Evolutionary conservation across 495 filamentous ascomycete genomes (phyloP).

Genomic region (Venustampulla echinocandica): DNA sequence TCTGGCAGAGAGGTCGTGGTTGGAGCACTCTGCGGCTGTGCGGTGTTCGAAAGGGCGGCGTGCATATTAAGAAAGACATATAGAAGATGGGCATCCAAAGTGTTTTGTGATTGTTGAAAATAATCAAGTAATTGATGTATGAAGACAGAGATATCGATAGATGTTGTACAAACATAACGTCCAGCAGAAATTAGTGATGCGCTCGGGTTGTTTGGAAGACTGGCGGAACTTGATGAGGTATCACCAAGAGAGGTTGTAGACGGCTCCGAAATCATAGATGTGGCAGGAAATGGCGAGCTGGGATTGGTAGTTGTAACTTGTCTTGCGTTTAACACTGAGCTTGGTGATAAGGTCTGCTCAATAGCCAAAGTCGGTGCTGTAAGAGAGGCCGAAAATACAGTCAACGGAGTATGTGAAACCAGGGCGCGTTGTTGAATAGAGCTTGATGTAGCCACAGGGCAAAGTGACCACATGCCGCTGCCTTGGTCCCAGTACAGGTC

Average conservation of each 20-base stretch:
- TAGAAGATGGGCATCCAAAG: slow-evolving; percentile 34
- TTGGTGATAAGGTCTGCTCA: neutral
- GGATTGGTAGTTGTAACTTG: neutral
- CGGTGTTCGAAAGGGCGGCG: slow-evolving; percentile 37
- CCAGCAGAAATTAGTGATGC: slow-evolving; percentile 41
- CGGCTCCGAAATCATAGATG: neutral
- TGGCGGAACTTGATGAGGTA: slow-evolving; percentile 24
- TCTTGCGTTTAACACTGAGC: too few relatives aligned
- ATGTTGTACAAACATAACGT: slow-evolving; percentile 46
- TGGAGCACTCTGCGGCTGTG: slow-evolving; percentile 32
- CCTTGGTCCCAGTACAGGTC: slow-evolving; percentile 57
- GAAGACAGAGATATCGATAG: slow-evolving; percentile 38
- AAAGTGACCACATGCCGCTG: slow-evolving; percentile 47
- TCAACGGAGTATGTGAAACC: slow-evolving; percentile 21
- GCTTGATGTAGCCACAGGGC: slow-evolving; percentile 36
- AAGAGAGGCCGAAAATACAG: slow-evolving; percentile 18
- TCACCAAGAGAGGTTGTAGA: slow-evolving; percentile 23
- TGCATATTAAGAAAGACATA: slow-evolving; percentile 53
- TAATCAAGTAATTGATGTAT: slow-evolving; percentile 40
- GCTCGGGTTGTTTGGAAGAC: slow-evolving; percentile 25
- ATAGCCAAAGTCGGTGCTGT: neutral
- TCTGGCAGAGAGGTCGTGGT: slow-evolving; percentile 33
- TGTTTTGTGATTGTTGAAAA: slow-evolving; percentile 37
- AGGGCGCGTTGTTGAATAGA: slow-evolving; percentile 14
- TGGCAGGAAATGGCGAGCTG: neutral